phyloP scores from a whole-genome alignment of 345 rosid species.

The Linum lewisii region DNA sequence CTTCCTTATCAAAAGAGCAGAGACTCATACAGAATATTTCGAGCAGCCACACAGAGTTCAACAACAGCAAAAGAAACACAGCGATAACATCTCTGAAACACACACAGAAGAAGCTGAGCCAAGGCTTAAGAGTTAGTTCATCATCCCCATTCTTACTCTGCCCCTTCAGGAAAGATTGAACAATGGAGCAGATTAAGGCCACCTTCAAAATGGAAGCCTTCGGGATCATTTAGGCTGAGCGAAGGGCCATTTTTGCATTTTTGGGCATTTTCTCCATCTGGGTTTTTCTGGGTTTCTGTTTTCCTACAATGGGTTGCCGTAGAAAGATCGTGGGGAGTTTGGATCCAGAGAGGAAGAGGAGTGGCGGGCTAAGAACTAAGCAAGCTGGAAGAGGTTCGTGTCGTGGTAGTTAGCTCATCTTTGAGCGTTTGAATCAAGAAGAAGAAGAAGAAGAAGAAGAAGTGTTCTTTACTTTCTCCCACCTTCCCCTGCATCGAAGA shows the following conservation, averaged over 20 bases:
- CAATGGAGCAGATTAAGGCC: conserved; percentile 51
- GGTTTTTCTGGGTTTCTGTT: neutral
- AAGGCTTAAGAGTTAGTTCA: too few relatives aligned
- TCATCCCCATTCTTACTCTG: too few relatives aligned
- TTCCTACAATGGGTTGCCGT: conserved; percentile 43
- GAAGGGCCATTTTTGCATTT: neutral
- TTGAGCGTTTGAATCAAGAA: neutral
- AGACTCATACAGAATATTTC: neutral
- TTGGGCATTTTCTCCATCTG: neutral
- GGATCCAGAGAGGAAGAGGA: conserved; percentile 90
- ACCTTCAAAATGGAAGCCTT: conserved; percentile 30
- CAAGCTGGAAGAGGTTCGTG: conserved; percentile 98
- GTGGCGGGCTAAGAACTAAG: conserved; percentile 89
- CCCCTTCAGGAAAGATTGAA: neutral
- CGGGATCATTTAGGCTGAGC: conserved; percentile 35
- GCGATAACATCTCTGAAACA: too few relatives aligned
- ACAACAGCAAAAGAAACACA: too few relatives aligned
- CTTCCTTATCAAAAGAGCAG: neutral
- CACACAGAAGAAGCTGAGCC: too few relatives aligned
- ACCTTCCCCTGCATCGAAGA: too few relatives aligned
- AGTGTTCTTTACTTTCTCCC: neutral
- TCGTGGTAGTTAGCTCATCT: conserved; percentile 75
- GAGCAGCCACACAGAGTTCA: too few relatives aligned
- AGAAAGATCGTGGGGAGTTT: conserved; percentile 52
- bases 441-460: neutral